Conservation (phyloP, 257 asterid genomes). For the Euphrasia confusa region DNA sequence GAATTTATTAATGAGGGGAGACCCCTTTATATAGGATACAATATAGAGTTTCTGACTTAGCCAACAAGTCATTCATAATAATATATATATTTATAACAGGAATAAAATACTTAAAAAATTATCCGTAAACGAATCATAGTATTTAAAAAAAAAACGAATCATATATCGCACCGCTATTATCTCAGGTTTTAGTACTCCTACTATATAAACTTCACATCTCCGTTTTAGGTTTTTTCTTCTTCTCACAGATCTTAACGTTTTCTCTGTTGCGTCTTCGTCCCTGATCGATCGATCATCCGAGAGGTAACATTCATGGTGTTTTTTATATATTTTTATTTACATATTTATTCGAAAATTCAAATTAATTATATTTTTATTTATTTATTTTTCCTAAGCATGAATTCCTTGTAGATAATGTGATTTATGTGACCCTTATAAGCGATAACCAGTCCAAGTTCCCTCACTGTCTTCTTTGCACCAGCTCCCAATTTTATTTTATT, state of each 20-base stretch:
- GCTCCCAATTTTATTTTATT: slow-evolving; percentile 11
- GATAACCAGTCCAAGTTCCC: slow-evolving; percentile 22
- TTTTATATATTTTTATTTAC: not conserved
- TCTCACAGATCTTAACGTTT: not conserved
- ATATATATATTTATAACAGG: too few relatives aligned
- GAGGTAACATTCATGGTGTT: slow-evolving; percentile 12
- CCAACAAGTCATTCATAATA: too few relatives aligned
- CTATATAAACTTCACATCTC: not conserved
- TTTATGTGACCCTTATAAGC: slow-evolving; percentile 27
- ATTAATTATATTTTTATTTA: slow-evolving; percentile 5
- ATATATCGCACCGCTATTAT: not conserved
- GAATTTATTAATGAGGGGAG: too few relatives aligned
- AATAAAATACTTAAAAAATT: too few relatives aligned
- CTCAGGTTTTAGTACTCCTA: not conserved
- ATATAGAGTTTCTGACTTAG: too few relatives aligned
- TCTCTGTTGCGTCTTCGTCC: slow-evolving; percentile 15
- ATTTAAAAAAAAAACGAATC: too few relatives aligned
- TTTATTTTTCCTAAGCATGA: slow-evolving; percentile 14
- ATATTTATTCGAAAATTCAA: too few relatives aligned
- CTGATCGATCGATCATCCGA: slow-evolving; percentile 25
- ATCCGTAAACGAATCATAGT: too few relatives aligned
- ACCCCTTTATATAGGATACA: too few relatives aligned
- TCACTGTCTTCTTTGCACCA: slow-evolving; percentile 4
- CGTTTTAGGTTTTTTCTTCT: not conserved
- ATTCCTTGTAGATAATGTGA: slow-evolving; percentile 30